Evolutionary conservation across 2,329 filamentous ascomycete genomes (phyloP).

Genomic region (Emmonsiellopsis sp.): DNA sequence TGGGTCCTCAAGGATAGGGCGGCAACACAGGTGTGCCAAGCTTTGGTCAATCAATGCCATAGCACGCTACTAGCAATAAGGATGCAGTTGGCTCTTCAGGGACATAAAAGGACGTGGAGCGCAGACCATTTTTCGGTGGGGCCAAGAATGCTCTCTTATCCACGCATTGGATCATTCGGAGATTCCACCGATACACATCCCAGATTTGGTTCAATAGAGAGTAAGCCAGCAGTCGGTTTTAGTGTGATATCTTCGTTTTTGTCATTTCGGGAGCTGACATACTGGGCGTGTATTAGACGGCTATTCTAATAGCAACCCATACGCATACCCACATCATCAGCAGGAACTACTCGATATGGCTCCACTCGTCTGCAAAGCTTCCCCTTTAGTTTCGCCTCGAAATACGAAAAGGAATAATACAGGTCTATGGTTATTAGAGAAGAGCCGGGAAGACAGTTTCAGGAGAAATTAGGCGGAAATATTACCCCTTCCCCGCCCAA

Average conservation of each 20-base stretch:
- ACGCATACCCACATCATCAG: neutral
- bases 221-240: neutral
- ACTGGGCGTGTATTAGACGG: neutral
- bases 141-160: neutral
- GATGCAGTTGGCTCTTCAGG: neutral
- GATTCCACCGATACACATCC: neutral
- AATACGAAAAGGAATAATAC: neutral
- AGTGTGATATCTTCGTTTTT: no score
- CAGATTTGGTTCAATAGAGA: neutral
- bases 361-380: neutral
- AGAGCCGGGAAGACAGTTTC: no score
- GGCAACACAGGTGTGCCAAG: neutral
- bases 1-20: slow-evolving; percentile 1
- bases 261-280: neutral
- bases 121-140: neutral
- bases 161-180: neutral
- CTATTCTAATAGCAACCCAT: neutral
- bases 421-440: no score
- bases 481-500: no score
- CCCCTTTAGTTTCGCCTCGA: neutral
- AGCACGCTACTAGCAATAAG: neutral
- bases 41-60: neutral
- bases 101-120: neutral
- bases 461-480: no score
- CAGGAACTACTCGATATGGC: neutral